Evolutionary conservation across 2,329 filamentous ascomycete species (phyloP).

Genomic region (Arthrobotrys megalospora): DNA sequence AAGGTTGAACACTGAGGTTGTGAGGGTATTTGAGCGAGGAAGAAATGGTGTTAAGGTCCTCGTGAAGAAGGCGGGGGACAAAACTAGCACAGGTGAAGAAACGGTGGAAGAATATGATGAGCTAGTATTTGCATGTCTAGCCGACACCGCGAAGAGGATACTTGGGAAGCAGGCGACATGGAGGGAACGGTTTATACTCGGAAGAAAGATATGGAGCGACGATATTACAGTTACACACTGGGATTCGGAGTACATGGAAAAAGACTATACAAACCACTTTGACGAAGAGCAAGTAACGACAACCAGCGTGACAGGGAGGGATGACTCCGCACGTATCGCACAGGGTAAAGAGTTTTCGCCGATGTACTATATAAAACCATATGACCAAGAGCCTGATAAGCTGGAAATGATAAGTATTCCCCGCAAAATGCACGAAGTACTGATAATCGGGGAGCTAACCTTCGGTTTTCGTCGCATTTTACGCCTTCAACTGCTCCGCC

Average conservation of each 20-base stretch:
- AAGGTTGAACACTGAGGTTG: slow-evolving; percentile 73
- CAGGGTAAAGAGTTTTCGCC: slow-evolving; percentile 72
- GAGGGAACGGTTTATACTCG: slow-evolving; percentile 78
- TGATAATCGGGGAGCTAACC: slow-evolving; percentile 16
- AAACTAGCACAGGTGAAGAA: slow-evolving; percentile 63
- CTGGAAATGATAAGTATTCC: slow-evolving; percentile 72
- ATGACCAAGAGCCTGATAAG: slow-evolving; percentile 72
- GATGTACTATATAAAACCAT: slow-evolving; percentile 78
- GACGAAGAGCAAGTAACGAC: slow-evolving; percentile 69
- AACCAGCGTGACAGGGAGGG: slow-evolving; percentile 67
- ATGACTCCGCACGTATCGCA: slow-evolving; percentile 66
- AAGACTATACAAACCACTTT: slow-evolving; percentile 78
- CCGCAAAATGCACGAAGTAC: background rate
- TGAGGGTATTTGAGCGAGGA: slow-evolving; percentile 71
- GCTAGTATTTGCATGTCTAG: slow-evolving; percentile 76
- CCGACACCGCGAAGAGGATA: slow-evolving; percentile 76
- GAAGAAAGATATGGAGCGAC: slow-evolving; percentile 79
- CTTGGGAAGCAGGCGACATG: slow-evolving; percentile 74
- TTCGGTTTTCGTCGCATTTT: background rate
- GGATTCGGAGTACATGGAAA: slow-evolving; percentile 77
- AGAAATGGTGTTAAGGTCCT: slow-evolving; percentile 72
- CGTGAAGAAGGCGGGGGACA: slow-evolving; percentile 66
- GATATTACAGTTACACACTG: slow-evolving; percentile 80
- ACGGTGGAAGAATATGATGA: slow-evolving; percentile 74
- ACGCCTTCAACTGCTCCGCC: slow-evolving; percentile 55